These are phyloP conservation scores for Yamadazyma aaseri DNA, from an alignment of 1,139 yeast genomes.

Conservation along the genomic window DNA sequence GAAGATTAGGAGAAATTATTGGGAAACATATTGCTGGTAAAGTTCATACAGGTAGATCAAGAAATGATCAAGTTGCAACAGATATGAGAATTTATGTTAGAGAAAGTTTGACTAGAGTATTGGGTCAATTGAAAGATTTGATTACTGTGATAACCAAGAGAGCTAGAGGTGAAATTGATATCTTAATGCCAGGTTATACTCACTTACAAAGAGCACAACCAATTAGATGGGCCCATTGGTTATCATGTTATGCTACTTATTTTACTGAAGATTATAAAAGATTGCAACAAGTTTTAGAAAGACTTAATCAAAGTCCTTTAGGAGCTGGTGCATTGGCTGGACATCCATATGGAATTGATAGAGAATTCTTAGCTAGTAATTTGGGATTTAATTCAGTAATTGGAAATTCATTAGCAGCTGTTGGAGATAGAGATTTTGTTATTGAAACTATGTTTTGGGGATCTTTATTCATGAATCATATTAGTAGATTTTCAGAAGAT, in stretches of 20 bases:
- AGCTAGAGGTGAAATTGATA: constrained; percentile 83
- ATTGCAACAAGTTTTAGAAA: constrained; percentile 70
- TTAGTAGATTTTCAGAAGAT: constrained; percentile 92
- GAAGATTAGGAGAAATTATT: constrained; percentile 93
- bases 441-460: constrained; percentile 98
- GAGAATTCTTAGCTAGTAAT: constrained; percentile 79
- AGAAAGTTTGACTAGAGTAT: constrained; percentile 62
- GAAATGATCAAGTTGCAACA: constrained; percentile 98
- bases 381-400: constrained; percentile 81
- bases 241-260: constrained; percentile 91
- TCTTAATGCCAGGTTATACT: constrained; percentile 97
- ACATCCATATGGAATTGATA: constrained; percentile 96
- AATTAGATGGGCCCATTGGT: constrained; percentile 98
- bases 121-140: constrained; percentile 57
- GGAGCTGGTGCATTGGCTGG: constrained; percentile 99
- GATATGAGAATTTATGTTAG: constrained; percentile 95
- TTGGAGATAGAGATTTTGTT: constrained; percentile 95
- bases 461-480: constrained; percentile 91
- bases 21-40: constrained; percentile 94
- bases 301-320: constrained; percentile 86
- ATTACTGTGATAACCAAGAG: constrained; percentile 68
- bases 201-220: constrained; percentile 99
- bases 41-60: constrained; percentile 96
- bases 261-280: constrained; percentile 88
- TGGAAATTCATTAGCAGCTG: constrained; percentile 94